These are phyloP conservation scores for Neurospora cerealis DNA, from an alignment of 495 filamentous ascomycete genomes.

Conservation along the genomic window DNA sequence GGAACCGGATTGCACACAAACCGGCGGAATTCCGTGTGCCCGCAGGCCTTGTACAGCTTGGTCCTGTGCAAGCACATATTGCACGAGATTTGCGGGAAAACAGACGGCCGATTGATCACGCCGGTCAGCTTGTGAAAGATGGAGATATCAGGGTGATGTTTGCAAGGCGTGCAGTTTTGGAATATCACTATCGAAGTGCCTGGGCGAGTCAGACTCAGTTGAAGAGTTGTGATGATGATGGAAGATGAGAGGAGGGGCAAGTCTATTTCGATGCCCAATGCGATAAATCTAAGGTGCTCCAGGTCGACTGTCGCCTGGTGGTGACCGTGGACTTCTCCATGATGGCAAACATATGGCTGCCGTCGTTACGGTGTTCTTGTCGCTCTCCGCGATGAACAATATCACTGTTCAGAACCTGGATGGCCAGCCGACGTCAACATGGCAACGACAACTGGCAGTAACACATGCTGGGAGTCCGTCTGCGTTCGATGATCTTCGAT, in stretches of 20 bases:
- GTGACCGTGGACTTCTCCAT: not conserved
- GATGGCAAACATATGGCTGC: not conserved
- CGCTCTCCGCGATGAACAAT: not conserved
- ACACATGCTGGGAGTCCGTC: not conserved
- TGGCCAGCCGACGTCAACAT: not conserved
- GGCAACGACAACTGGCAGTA: not conserved
- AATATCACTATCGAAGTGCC: not conserved
- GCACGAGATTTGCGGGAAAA: too few relatives aligned
- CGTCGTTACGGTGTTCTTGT: not conserved
- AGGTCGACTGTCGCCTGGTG: not conserved
- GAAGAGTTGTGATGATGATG: not conserved
- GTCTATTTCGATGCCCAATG: not conserved
- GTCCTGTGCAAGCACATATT: too few relatives aligned
- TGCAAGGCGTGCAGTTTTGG: not conserved
- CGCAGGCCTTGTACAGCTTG: too few relatives aligned
- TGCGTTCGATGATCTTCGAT: not conserved
- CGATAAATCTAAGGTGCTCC: not conserved
- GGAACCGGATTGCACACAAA: not conserved
- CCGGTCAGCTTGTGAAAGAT: too few relatives aligned
- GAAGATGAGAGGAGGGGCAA: not conserved
- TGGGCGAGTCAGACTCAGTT: not conserved
- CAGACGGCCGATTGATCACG: too few relatives aligned
- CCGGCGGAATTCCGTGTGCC: not conserved
- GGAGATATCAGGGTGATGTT: too few relatives aligned
- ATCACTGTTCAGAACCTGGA: not conserved